These are phyloP conservation scores for Yamadazyma sp. DNA, from an alignment of 1,139 yeast species.

Conservation along the genomic window DNA sequence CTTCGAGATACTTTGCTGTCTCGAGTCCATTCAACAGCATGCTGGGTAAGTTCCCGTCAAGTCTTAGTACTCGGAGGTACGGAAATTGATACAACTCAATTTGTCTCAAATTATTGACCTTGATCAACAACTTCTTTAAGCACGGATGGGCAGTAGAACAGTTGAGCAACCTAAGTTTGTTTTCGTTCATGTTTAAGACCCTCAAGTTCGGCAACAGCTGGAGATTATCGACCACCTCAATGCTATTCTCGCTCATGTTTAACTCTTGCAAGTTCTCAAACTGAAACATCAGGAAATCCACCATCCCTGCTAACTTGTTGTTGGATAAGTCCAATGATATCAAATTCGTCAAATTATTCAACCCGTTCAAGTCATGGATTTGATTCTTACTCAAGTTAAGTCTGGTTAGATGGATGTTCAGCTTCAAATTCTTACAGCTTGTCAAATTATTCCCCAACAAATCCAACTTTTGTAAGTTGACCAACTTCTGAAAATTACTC, in stretches of 20 bases:
- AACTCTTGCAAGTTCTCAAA: constrained; percentile 46
- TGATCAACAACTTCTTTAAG: constrained; percentile 45
- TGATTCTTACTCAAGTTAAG: constrained; percentile 34
- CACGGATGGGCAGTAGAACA: constrained; percentile 24
- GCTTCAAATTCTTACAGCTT: constrained; percentile 29
- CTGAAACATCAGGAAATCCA: constrained; percentile 36
- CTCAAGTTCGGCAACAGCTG: constrained; percentile 36
- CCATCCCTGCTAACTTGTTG: constrained; percentile 38
- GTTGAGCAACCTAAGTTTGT: constrained; percentile 28
- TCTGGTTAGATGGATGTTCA: constrained; percentile 38
- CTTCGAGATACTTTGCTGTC: constrained; percentile 37
- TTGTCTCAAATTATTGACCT: constrained; percentile 34
- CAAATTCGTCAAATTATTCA: constrained; percentile 42
- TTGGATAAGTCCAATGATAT: constrained; percentile 40
- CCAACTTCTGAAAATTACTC: constrained; percentile 40
- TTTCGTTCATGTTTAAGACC: constrained; percentile 45
- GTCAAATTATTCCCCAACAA: constrained; percentile 38
- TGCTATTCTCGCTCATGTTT: constrained; percentile 42
- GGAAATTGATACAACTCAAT: constrained; percentile 38
- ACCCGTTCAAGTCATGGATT: constrained; percentile 34
- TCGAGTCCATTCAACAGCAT: constrained; percentile 21
- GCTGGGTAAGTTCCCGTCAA: constrained; percentile 40
- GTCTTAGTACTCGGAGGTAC: constrained; percentile 41
- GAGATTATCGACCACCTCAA: constrained; percentile 33
- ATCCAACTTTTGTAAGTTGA: constrained; percentile 45